Percentiles rank a stretch among this genome's conserved stretches.
phyloP scores from a whole-genome alignment of 345 rosid species.

The Turnera subulata region DNA sequence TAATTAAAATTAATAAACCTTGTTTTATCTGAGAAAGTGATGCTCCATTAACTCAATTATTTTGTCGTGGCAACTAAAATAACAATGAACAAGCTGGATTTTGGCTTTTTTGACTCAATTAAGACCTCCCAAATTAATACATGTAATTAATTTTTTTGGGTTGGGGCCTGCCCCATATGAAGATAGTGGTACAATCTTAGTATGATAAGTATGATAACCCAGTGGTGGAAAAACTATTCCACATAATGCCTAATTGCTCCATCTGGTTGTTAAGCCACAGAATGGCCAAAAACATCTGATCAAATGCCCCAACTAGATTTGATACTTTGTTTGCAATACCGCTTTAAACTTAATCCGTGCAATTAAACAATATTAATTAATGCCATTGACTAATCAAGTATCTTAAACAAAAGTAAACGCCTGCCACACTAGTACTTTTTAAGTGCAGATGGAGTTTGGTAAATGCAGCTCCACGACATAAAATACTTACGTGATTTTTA shows the following conservation, averaged over 20 bases:
- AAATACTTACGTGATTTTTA: neutral
- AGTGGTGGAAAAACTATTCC: neutral
- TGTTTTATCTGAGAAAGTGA: neutral
- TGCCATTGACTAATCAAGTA: too few species aligned
- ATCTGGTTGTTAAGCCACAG: too few species aligned
- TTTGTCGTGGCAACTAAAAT: neutral
- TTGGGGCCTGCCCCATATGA: neutral
- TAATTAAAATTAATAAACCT: neutral
- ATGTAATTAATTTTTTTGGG: neutral
- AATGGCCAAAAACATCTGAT: too few species aligned
- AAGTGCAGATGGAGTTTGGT: neutral
- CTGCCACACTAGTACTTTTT: neutral
- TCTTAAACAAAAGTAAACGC: too few species aligned
- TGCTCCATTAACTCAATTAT: conserved; percentile 10
- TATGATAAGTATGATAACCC: neutral
- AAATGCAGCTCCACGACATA: too few species aligned
- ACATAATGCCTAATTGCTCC: neutral
- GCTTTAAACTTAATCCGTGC: neutral
- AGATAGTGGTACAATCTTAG: neutral
- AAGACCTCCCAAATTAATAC: neutral
- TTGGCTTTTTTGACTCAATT: neutral
- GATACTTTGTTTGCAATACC: neutral
- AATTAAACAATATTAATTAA: too few species aligned
- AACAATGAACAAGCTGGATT: conserved; percentile 10
- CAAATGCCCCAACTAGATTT: too few species aligned